phyloP scores from a whole-genome alignment of 2,329 filamentous ascomycete genomes.

The Pseudogymnoascus sp. region DNA sequence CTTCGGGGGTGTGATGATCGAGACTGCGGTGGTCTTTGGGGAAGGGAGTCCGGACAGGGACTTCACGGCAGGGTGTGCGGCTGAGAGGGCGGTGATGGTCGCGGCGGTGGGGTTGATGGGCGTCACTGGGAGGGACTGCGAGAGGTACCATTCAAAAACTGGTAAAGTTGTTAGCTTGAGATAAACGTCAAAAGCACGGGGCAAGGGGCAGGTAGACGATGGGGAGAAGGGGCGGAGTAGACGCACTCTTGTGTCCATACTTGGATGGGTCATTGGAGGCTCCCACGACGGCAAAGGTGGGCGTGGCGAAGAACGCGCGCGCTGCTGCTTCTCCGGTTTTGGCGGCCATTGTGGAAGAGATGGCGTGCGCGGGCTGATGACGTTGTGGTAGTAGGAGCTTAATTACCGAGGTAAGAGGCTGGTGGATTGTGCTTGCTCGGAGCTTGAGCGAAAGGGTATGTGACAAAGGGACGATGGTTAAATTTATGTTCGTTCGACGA shows the following conservation, averaged over 20 bases:
- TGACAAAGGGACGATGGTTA: neutral
- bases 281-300: constrained; percentile 79
- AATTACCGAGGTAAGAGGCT: neutral
- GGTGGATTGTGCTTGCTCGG: neutral
- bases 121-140: constrained; percentile 65
- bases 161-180: constrained; percentile 15
- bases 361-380: neutral
- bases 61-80: constrained; percentile 39
- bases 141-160: constrained; percentile 89
- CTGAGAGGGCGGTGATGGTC: constrained; percentile 51
- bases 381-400: neutral
- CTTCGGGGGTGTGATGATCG: constrained; percentile 77
- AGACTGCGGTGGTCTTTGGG: constrained; percentile 65
- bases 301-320: constrained; percentile 70
- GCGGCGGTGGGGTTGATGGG: constrained; percentile 72
- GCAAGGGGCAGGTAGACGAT: neutral
- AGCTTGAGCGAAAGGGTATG: neutral
- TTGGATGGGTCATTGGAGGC: constrained; percentile 78
- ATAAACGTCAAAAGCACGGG: neutral
- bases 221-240: neutral
- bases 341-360: neutral
- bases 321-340: constrained; percentile 41
- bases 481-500: neutral
- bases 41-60: constrained; percentile 57
- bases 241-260: constrained; percentile 75